These are phyloP conservation scores for Penicillium cinerascens DNA, from an alignment of 495 filamentous ascomycete species.

Conservation along the genomic window DNA sequence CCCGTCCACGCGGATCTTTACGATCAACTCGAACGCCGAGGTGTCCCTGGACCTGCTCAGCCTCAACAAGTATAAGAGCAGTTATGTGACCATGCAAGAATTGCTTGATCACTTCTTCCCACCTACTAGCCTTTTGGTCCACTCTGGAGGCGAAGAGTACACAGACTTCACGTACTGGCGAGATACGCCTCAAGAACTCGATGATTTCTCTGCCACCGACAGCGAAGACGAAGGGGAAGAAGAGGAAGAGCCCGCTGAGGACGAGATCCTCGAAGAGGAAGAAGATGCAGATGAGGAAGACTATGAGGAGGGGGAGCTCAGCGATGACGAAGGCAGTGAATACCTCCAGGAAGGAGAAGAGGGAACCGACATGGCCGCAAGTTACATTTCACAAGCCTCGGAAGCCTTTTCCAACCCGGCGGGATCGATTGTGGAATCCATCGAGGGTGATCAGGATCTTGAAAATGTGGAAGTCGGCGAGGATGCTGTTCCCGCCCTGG, in stretches of 20 bases:
- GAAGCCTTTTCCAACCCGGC: conserved; percentile 47
- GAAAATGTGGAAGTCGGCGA: conserved; percentile 9
- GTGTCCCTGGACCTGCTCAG: conserved; percentile 88
- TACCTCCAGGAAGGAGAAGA: conserved; percentile 40
- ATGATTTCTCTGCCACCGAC: conserved; percentile 77
- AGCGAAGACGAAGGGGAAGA: conserved; percentile 54
- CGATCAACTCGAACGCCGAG: conserved; percentile 97
- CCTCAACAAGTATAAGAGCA: conserved; percentile 92
- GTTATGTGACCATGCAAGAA: conserved; percentile 94
- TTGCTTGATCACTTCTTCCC: conserved; percentile 97
- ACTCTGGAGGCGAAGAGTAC: conserved; percentile 76
- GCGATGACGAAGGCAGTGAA: conserved; percentile 41
- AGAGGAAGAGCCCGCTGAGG: conserved; percentile 42
- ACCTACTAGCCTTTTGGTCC: conserved; percentile 68
- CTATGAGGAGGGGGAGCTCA: conserved; percentile 34
- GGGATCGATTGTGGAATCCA: conserved; percentile 37
- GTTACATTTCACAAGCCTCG: conserved; percentile 57
- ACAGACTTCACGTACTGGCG: conserved; percentile 91
- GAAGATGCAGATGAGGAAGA: conserved; percentile 41
- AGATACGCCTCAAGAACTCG: conserved; percentile 66
- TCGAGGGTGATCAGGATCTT: conserved; percentile 20
- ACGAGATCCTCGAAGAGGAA: conserved; percentile 39
- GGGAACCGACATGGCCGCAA: conserved; percentile 49
- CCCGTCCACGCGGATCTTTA: conserved; percentile 90
- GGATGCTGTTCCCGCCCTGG: conserved; percentile 1